Percentiles rank a stretch among this genome's conserved stretches.
Conservation (phyloP, 768 basidiomycete genomes). For the Pisolithus sp. region DNA sequence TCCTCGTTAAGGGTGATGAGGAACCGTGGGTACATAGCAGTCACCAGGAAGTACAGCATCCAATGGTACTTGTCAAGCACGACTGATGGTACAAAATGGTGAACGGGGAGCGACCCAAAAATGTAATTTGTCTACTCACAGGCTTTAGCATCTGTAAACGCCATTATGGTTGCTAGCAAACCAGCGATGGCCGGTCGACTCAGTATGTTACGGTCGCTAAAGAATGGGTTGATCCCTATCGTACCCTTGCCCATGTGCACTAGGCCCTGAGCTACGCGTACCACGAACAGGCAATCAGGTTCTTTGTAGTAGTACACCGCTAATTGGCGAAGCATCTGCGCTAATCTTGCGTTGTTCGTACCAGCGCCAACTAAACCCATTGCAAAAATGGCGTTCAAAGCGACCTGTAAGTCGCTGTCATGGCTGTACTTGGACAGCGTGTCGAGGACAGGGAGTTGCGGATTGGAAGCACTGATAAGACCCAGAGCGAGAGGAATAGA, state of each 20-base stretch:
- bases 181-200: slow-evolving; percentile 86
- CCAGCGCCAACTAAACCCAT: slow-evolving; percentile 99
- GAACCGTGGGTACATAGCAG: slow-evolving; percentile 98
- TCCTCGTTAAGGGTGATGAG: slow-evolving; percentile 94
- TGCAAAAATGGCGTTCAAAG: slow-evolving; percentile 94
- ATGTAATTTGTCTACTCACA: slow-evolving; percentile 51
- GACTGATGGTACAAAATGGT: slow-evolving; percentile 42
- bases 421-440: slow-evolving; percentile 98
- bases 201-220: slow-evolving; percentile 86
- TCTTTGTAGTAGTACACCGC: slow-evolving; percentile 99
- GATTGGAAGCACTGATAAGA: slow-evolving; percentile 92
- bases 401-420: slow-evolving; percentile 95
- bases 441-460: slow-evolving; percentile 89
- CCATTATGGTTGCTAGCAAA: slow-evolving; percentile 77
- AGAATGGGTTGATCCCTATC: slow-evolving; percentile 95
- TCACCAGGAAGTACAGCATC: slow-evolving; percentile 96
- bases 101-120: background rate
- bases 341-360: slow-evolving; percentile 96
- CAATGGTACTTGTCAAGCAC: slow-evolving; percentile 94
- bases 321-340: slow-evolving; percentile 94
- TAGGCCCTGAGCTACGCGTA: slow-evolving; percentile 90
- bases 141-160: slow-evolving; percentile 89
- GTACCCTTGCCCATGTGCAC: slow-evolving; percentile 99
- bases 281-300: slow-evolving; percentile 93
- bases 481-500: slow-evolving; percentile 92